phyloP scores from a whole-genome alignment of 108 stramenopile genomes.

The Fragilaria radians region DNA sequence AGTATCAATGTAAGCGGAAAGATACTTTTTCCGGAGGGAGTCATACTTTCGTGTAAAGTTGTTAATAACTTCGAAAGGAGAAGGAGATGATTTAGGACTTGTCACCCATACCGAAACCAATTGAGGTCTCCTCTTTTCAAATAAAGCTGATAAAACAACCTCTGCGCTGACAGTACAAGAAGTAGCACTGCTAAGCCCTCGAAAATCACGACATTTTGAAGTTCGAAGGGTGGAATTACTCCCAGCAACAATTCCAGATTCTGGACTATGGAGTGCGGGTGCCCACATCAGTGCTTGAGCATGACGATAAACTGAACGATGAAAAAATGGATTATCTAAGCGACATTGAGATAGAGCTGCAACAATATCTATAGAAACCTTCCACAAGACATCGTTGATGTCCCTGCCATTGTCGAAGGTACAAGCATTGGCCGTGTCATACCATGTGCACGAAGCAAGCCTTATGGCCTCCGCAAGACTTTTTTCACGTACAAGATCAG shows the following conservation, averaged over 20 bases:
- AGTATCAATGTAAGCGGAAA: constrained; percentile 55
- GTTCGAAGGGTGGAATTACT: constrained; percentile 43
- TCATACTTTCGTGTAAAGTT: constrained; percentile 76
- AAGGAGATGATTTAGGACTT: constrained; percentile 36
- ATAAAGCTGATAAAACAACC: constrained; percentile 45
- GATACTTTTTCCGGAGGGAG: constrained; percentile 70
- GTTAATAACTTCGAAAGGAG: constrained; percentile 73
- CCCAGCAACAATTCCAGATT: constrained; percentile 12
- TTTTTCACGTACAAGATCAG: constrained; percentile 25
- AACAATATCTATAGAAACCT: constrained; percentile 59
- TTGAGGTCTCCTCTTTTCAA: constrained; percentile 71
- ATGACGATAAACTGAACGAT: constrained; percentile 76
- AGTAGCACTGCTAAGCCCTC: constrained; percentile 43
- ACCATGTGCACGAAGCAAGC: constrained; percentile 42
- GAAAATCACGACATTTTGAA: constrained; percentile 29
- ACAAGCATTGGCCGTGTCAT: constrained; percentile 13
- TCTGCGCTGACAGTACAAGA: constrained; percentile 47
- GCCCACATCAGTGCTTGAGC: constrained; percentile 81
- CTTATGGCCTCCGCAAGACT: constrained; percentile 66
- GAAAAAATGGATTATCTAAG: constrained; percentile 55
- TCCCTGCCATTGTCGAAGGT: neutral
- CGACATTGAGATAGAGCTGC: constrained; percentile 59
- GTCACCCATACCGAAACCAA: constrained; percentile 85
- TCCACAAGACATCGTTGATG: constrained; percentile 52
- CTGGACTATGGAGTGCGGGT: constrained; percentile 56